These are phyloP conservation scores for Cucumis hystrix DNA, from an alignment of 306 rosid species.

Conservation along the genomic window DNA sequence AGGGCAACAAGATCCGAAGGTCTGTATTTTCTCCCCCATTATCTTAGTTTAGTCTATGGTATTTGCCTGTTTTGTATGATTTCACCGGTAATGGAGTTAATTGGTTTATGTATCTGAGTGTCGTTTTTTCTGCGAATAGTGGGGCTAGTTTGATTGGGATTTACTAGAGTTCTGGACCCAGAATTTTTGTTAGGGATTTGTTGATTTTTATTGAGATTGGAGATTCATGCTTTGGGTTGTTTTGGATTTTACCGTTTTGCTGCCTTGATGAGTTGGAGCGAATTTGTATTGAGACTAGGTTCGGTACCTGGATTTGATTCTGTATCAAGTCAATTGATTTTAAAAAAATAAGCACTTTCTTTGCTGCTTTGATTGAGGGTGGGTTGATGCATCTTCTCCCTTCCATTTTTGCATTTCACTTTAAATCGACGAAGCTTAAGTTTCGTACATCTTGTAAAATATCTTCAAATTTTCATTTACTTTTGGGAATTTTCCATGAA, in stretches of 20 bases:
- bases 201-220: neutral
- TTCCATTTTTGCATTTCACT: neutral
- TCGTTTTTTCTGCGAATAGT: neutral
- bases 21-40: neutral
- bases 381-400: neutral
- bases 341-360: neutral
- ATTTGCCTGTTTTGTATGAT: neutral
- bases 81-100: neutral
- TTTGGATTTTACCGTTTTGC: neutral
- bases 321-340: neutral
- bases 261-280: neutral
- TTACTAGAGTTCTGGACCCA: neutral
- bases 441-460: neutral
- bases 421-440: neutral
- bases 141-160: neutral
- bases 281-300: neutral
- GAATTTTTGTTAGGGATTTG: neutral
- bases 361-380: neutral
- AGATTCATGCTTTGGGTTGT: neutral
- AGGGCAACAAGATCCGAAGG: constrained; percentile 98
- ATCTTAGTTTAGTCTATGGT: neutral
- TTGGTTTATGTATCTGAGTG: neutral
- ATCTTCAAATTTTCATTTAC: neutral
- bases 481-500: neutral
- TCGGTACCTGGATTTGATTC: neutral